A percentile compares a stretch with the other conserved stretches of the same genome.
Conservation (phyloP, 2,329 filamentous ascomycete genomes). For the Aulographum hederae region DNA sequence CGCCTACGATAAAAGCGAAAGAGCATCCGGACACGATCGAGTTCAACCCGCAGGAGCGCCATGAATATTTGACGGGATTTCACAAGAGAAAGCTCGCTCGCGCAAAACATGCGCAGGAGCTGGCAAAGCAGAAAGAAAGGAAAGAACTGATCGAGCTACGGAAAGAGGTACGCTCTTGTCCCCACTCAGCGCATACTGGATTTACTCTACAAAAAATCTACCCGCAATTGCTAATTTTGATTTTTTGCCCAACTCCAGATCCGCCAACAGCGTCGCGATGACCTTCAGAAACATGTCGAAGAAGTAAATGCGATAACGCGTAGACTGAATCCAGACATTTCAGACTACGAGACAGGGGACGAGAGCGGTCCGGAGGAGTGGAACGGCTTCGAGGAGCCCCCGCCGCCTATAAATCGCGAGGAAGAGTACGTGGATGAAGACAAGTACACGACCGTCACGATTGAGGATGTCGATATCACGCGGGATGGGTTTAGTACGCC, state of each 20-base stretch:
- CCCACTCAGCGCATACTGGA: slow-evolving; percentile 1
- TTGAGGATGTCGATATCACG: slow-evolving; percentile 72
- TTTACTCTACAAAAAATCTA: slow-evolving; percentile 1
- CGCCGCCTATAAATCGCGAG: slow-evolving; percentile 4
- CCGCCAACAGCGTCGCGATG: slow-evolving; percentile 62
- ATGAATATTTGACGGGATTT: slow-evolving; percentile 87
- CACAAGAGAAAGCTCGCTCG: slow-evolving; percentile 86
- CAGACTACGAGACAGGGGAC: slow-evolving; percentile 9
- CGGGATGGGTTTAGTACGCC: slow-evolving; percentile 49
- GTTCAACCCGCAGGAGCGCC: slow-evolving; percentile 63
- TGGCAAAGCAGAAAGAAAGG: slow-evolving; percentile 56
- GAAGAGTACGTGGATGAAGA: slow-evolving; percentile 96
- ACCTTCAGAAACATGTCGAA: slow-evolving; percentile 66
- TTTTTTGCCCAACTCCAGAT: slow-evolving; percentile 41
- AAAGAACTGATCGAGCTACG: slow-evolving; percentile 59
- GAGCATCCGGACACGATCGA: too few relatives aligned
- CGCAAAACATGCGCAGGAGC: slow-evolving; percentile 67
- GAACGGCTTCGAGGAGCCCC: slow-evolving; percentile 27
- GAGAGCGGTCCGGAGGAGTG: slow-evolving; percentile 35
- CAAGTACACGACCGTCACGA: slow-evolving; percentile 83
- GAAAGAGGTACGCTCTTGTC: slow-evolving; percentile 58
- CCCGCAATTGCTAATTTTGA: not conserved
- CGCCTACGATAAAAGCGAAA: too few relatives aligned
- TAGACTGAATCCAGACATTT: slow-evolving; percentile 30
- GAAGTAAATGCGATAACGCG: slow-evolving; percentile 54